A percentile compares a stretch with the other conserved stretches of the same genome.
These are phyloP conservation scores for Hysterium pulicare DNA, from an alignment of 2,329 filamentous ascomycete genomes.

Conservation along the genomic window DNA sequence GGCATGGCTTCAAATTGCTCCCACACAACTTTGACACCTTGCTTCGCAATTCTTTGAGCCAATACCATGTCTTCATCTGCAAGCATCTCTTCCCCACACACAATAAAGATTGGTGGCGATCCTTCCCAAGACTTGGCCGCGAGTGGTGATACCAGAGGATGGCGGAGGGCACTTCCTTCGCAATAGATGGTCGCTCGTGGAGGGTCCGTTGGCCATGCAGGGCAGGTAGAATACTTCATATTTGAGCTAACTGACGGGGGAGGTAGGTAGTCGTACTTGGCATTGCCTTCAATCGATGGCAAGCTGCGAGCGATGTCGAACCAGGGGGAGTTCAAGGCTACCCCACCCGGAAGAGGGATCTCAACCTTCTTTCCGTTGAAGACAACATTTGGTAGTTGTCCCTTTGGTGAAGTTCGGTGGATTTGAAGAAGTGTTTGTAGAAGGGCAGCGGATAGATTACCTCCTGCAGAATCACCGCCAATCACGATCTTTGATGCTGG, in stretches of 20 bases:
- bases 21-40: constrained; percentile 61
- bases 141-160: constrained; percentile 67
- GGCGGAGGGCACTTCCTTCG: constrained; percentile 45
- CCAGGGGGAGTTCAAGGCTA: constrained; percentile 66
- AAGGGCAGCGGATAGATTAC: constrained; percentile 65
- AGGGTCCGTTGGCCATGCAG: constrained; percentile 44
- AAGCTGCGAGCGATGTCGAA: constrained; percentile 64
- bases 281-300: constrained; percentile 53
- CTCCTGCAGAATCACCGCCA: constrained; percentile 72
- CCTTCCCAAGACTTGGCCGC: constrained; percentile 58
- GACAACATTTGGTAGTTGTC: constrained; percentile 44
- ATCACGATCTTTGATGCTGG: constrained; percentile 65
- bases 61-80: constrained; percentile 64
- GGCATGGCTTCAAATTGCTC: constrained; percentile 80
- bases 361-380: constrained; percentile 60
- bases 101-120: constrained; percentile 64
- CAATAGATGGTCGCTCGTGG: constrained; percentile 49
- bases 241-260: constrained; percentile 35
- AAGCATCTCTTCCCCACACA: constrained; percentile 68
- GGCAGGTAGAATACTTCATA: constrained; percentile 46
- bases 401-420: constrained; percentile 41
- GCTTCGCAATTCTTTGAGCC: constrained; percentile 52
- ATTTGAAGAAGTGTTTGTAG: constrained; percentile 68
- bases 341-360: constrained; percentile 65
- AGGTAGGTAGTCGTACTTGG: constrained; percentile 63